phyloP scores from a whole-genome alignment of 495 filamentous ascomycete species.

The Viridothelium virens region DNA sequence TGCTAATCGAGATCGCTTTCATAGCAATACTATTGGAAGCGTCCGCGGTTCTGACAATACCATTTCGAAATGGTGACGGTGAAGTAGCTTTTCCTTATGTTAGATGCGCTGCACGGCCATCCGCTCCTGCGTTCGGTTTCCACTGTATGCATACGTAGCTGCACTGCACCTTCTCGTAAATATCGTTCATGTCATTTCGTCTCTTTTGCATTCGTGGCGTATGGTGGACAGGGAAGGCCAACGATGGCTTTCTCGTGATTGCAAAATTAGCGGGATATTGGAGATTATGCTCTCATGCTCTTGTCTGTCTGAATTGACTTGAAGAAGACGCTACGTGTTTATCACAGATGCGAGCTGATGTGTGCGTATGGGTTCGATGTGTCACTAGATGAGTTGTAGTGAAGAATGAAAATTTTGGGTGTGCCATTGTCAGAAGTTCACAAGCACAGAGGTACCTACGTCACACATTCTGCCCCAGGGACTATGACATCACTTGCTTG shows the following conservation, averaged over 20 bases:
- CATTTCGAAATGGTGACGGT: too few relatives aligned
- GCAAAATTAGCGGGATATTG: not conserved
- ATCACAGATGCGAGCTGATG: too few relatives aligned
- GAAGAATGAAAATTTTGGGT: not conserved
- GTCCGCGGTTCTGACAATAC: conserved; percentile 26
- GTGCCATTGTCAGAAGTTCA: not conserved
- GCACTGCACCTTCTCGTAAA: conserved; percentile 2
- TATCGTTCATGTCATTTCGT: not conserved
- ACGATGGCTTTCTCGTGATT: not conserved
- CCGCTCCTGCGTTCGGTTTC: not conserved
- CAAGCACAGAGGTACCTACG: too few relatives aligned
- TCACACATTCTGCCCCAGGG: not conserved
- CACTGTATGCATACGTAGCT: conserved; percentile 1
- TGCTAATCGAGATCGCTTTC: conserved; percentile 13
- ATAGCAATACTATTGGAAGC: conserved; percentile 42
- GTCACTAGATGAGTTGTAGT: not conserved
- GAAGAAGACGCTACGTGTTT: not conserved
- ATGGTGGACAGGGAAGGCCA: not conserved
- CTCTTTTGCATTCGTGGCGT: not conserved
- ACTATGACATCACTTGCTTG: not conserved
- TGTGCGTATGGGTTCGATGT: too few relatives aligned
- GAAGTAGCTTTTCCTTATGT: not conserved
- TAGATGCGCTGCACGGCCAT: not conserved
- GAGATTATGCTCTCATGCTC: not conserved
- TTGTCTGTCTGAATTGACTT: not conserved